Percentiles rank a stretch among this genome's conserved stretches.
Evolutionary conservation across 805 yeast genomes (phyloP).

Genomic region (Grigorovia transvaalensis): DNA sequence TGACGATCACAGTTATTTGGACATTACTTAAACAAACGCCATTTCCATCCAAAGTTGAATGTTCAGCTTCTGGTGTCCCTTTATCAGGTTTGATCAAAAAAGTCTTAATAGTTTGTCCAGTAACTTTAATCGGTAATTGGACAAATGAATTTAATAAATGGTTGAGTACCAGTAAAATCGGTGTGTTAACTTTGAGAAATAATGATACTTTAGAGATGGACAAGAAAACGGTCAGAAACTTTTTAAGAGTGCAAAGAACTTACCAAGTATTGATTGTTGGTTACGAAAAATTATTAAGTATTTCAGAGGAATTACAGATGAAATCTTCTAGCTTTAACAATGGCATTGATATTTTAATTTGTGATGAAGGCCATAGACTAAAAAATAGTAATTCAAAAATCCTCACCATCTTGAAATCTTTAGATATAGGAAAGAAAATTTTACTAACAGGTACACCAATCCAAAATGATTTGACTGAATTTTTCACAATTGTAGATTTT

Average conservation of each 20-base stretch:
- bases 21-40: slow-evolving; percentile 67
- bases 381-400: slow-evolving; percentile 68
- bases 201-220: slow-evolving; percentile 43
- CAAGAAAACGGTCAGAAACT: slow-evolving; percentile 44
- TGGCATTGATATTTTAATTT: slow-evolving; percentile 59
- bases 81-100: slow-evolving; percentile 37
- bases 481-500: slow-evolving; percentile 69
- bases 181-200: slow-evolving; percentile 51
- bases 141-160: slow-evolving; percentile 79
- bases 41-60: slow-evolving; percentile 24
- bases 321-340: slow-evolving; percentile 16
- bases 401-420: slow-evolving; percentile 45
- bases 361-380: slow-evolving; percentile 93
- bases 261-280: slow-evolving; percentile 80
- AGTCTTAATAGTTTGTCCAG: slow-evolving; percentile 81
- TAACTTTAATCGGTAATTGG: slow-evolving; percentile 83
- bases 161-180: slow-evolving; percentile 57
- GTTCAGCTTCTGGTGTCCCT: slow-evolving; percentile 28
- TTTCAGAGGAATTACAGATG: slow-evolving; percentile 39
- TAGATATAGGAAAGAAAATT: slow-evolving; percentile 48
- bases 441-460: slow-evolving; percentile 85
- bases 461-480: slow-evolving; percentile 83
- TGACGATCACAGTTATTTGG: slow-evolving; percentile 77
- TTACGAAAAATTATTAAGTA: slow-evolving; percentile 64
- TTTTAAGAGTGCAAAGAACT: slow-evolving; percentile 51